phyloP scores from a whole-genome alignment of 345 rosid species.

The Laguncularia racemosa region DNA sequence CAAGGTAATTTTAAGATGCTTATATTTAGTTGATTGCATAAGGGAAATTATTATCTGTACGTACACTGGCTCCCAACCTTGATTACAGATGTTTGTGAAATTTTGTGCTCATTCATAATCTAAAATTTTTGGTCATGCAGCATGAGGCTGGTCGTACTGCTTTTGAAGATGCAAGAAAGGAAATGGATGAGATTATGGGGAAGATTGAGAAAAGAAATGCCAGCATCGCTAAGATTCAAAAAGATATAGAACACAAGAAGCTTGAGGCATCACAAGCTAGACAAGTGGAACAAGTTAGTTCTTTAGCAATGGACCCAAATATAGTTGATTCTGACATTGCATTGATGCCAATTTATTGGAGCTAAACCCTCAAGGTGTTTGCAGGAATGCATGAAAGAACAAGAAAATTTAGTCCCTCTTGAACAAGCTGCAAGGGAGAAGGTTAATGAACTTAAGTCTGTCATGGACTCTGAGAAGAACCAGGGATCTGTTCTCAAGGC shows the following conservation, averaged over 20 bases:
- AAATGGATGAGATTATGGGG: conserved; percentile 50
- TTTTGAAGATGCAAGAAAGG: conserved; percentile 70
- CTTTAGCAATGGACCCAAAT: conserved; percentile 11
- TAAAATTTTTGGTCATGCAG: conserved; percentile 46
- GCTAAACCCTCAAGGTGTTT: conserved; percentile 14
- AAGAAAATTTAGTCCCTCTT: conserved; percentile 70
- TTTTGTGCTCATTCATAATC: too few species aligned
- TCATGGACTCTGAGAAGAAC: conserved; percentile 80
- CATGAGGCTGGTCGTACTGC: conserved; percentile 76
- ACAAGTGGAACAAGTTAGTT: conserved; percentile 60
- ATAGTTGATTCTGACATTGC: conserved; percentile 7
- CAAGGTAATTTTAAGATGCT: conserved; percentile 45
- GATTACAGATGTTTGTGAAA: too few species aligned
- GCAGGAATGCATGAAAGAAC: conserved; percentile 77
- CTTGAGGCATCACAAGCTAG: conserved; percentile 62
- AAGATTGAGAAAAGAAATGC: conserved; percentile 44
- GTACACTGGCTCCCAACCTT: neutral
- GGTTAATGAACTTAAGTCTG: conserved; percentile 73
- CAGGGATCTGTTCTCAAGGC: conserved; percentile 92
- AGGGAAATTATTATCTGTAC: neutral
- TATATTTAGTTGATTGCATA: neutral
- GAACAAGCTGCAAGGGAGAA: conserved; percentile 93
- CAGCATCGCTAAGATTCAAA: conserved; percentile 32
- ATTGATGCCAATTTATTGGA: conserved; percentile 3
- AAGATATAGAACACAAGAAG: conserved; percentile 52